These are phyloP conservation scores for Agaricus sinodeliciosus DNA, from an alignment of 768 basidiomycete genomes.

Conservation along the genomic window DNA sequence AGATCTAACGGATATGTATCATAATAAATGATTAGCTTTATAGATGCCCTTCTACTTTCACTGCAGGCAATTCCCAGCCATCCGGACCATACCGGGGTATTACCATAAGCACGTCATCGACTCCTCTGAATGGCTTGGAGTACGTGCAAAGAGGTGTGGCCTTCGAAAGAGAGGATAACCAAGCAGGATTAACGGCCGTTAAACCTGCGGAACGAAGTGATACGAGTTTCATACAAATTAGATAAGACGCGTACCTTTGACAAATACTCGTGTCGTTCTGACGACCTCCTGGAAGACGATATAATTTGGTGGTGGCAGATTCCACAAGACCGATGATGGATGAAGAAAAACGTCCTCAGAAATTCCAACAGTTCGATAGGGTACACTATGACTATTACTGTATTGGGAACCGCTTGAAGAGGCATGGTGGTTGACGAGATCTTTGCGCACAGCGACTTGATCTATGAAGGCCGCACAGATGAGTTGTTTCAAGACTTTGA, in stretches of 20 bases:
- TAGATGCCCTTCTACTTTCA: slow-evolving; percentile 32
- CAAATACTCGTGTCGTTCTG: slow-evolving; percentile 63
- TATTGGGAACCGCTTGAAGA: slow-evolving; percentile 58
- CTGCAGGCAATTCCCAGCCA: slow-evolving; percentile 82
- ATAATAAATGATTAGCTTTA: not conserved
- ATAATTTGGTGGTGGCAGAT: slow-evolving; percentile 73
- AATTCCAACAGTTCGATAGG: slow-evolving; percentile 78
- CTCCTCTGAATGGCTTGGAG: slow-evolving; percentile 77
- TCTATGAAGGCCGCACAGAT: slow-evolving; percentile 90
- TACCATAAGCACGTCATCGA: slow-evolving; percentile 59
- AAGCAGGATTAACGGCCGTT: slow-evolving; percentile 81
- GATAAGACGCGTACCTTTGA: slow-evolving; percentile 56
- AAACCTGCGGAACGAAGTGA: slow-evolving; percentile 41
- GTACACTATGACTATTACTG: slow-evolving; percentile 69
- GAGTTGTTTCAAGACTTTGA: slow-evolving; percentile 87
- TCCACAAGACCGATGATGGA: slow-evolving; percentile 75
- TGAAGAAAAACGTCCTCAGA: slow-evolving; percentile 89
- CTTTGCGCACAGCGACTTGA: slow-evolving; percentile 89
- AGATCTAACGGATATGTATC: not conserved
- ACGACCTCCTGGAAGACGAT: slow-evolving; percentile 80
- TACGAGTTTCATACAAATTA: not conserved
- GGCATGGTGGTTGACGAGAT: slow-evolving; percentile 53
- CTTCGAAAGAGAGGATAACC: slow-evolving; percentile 79
- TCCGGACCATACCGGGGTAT: slow-evolving; percentile 82
- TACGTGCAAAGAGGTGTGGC: slow-evolving; percentile 73